Evolutionary conservation across 179 eudicot genomes (phyloP).

Genomic region (Kewa caespitosa): DNA sequence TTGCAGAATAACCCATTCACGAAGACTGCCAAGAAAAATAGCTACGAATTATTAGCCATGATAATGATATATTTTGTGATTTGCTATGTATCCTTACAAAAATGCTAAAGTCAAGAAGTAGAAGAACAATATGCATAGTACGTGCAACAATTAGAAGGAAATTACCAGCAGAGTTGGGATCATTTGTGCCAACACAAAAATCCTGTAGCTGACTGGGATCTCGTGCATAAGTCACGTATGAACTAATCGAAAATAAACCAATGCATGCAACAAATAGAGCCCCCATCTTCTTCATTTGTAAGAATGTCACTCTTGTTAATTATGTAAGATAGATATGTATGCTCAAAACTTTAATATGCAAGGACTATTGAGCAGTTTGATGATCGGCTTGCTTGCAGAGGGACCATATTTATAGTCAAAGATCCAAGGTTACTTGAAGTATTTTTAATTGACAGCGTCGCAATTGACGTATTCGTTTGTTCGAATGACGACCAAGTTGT

Average conservation of each 20-base stretch:
- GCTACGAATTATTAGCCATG: not conserved
- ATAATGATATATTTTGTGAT: too few species aligned
- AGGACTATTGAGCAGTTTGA: too few species aligned
- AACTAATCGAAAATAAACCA: not conserved
- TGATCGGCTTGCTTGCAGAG: too few species aligned
- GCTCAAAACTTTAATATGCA: too few species aligned
- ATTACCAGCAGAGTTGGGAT: not conserved
- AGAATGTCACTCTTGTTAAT: too few species aligned
- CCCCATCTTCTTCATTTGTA: not conserved
- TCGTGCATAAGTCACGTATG: not conserved
- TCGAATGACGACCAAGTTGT: too few species aligned
- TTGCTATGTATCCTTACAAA: not conserved
- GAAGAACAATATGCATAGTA: not conserved
- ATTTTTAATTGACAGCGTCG: too few species aligned
- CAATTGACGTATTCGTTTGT: too few species aligned
- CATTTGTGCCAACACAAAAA: not conserved
- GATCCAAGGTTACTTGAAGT: too few species aligned
- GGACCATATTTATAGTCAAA: too few species aligned
- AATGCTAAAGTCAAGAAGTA: not conserved
- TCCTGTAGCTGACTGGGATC: constrained; percentile 2
- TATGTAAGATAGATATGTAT: too few species aligned
- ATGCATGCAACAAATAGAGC: not conserved
- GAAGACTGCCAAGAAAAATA: not conserved
- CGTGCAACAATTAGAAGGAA: not conserved
- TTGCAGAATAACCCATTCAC: not conserved